Evolutionary conservation across 805 yeast species (phyloP).

Genomic region (Saitoella complicata): DNA sequence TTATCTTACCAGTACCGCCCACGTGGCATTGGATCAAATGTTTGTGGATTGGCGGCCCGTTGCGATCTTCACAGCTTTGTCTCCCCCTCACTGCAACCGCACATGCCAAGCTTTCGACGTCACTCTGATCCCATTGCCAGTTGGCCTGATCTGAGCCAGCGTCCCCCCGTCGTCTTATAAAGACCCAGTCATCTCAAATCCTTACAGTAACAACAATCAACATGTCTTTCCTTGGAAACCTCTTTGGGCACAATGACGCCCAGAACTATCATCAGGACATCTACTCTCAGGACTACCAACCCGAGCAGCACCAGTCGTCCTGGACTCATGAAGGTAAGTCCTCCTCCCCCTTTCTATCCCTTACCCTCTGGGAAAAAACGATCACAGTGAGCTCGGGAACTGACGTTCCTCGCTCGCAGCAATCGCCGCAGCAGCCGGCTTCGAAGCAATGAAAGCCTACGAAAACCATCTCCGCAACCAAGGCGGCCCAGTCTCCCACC

Average conservation of each 20-base stretch:
- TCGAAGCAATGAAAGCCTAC: background rate
- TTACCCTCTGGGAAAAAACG: background rate
- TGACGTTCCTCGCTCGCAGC: background rate
- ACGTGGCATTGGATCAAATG: no score
- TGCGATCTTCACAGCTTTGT: no score
- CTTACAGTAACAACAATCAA: background rate
- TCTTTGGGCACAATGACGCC: constrained; percentile 5
- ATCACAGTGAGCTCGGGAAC: background rate
- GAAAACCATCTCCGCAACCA: constrained; percentile 15
- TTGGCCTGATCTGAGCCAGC: no score
- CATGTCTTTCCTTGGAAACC: background rate
- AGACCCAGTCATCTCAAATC: no score
- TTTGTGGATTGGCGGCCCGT: no score
- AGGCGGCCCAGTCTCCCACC: constrained; percentile 18
- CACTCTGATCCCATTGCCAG: no score
- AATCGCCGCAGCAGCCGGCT: background rate
- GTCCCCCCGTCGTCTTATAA: no score
- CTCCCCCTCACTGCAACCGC: no score
- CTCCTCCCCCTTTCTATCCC: no score
- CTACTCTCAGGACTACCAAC: constrained; percentile 7
- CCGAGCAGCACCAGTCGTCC: constrained; percentile 1
- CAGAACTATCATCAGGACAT: constrained; percentile 4
- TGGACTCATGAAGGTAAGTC: background rate
- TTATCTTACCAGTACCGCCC: no score
- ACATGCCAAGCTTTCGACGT: no score